A percentile compares a stretch with the other conserved stretches of the same genome.
Conservation (phyloP, 2,329 filamentous ascomycete genomes). For the Capronia americana region DNA sequence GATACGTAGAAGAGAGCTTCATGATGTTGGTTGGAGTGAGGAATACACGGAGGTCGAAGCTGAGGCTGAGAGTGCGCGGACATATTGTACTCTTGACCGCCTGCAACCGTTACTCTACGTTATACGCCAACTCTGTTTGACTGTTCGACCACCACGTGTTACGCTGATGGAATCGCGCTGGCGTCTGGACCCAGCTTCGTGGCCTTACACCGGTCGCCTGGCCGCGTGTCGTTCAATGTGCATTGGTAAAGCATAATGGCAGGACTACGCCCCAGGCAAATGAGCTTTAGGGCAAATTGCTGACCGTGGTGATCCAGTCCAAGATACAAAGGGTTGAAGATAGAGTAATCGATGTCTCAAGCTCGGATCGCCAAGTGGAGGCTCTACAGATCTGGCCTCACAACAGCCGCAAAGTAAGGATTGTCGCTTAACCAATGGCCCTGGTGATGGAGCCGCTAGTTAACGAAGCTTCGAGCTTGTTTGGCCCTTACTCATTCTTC, state of each 20-base stretch:
- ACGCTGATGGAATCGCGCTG: background rate
- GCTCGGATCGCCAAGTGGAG: background rate
- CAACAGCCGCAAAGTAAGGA: background rate
- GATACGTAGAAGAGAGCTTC: slow-evolving; percentile 1
- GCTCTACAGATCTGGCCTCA: background rate
- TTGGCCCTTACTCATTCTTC: background rate
- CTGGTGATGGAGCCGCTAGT: background rate
- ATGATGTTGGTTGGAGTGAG: background rate
- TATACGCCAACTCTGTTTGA: background rate
- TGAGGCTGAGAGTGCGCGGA: background rate
- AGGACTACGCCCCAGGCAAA: background rate
- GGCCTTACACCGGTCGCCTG: background rate
- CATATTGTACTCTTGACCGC: background rate
- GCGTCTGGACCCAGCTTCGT: background rate
- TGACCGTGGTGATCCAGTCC: background rate
- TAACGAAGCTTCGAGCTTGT: background rate
- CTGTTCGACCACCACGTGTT: background rate
- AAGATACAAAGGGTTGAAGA: background rate
- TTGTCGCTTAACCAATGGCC: background rate
- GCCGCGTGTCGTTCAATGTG: background rate
- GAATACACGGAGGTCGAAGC: background rate
- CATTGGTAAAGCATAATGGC: background rate
- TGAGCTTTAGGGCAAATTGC: too few relatives aligned
- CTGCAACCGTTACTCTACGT: background rate
- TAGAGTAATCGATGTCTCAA: background rate